A percentile compares a stretch with the other conserved stretches of the same genome.
Conservation (phyloP, 805 yeast species). For the Yarrowia yakushimensis region DNA sequence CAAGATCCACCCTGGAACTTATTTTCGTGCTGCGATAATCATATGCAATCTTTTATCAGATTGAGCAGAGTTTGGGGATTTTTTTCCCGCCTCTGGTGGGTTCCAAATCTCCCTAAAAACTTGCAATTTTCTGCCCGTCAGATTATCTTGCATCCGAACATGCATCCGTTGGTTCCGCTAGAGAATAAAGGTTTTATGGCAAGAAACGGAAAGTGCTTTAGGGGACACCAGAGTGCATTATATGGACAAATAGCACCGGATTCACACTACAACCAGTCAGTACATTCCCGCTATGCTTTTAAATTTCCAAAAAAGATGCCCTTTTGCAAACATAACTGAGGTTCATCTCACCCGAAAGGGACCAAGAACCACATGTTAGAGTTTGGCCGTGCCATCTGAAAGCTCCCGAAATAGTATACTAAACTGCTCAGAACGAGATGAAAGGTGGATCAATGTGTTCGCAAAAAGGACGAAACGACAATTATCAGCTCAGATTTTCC, state of each 20-base stretch:
- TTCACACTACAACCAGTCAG: background rate
- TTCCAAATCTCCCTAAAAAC: no score
- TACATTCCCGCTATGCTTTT: background rate
- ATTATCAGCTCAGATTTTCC: background rate
- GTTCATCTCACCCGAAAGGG: no score
- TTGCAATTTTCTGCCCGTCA: no score
- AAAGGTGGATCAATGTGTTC: background rate
- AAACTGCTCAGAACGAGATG: background rate
- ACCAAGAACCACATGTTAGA: background rate
- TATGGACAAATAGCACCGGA: background rate
- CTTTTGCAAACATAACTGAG: no score
- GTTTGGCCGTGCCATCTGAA: background rate
- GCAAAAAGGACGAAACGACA: background rate
- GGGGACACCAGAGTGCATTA: background rate
- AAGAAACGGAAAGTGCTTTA: no score
- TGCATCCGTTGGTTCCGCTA: conserved; percentile 10
- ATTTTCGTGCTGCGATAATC: no score
- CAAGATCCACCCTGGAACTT: background rate
- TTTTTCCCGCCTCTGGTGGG: no score
- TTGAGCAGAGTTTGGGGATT: background rate
- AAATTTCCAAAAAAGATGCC: no score
- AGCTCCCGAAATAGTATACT: background rate
- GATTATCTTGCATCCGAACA: conserved; percentile 22
- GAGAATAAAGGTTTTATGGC: background rate
- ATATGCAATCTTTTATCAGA: background rate